Evolutionary conservation across 345 rosid genomes (phyloP).

Genomic region (Crucihimalaya himalaica): DNA sequence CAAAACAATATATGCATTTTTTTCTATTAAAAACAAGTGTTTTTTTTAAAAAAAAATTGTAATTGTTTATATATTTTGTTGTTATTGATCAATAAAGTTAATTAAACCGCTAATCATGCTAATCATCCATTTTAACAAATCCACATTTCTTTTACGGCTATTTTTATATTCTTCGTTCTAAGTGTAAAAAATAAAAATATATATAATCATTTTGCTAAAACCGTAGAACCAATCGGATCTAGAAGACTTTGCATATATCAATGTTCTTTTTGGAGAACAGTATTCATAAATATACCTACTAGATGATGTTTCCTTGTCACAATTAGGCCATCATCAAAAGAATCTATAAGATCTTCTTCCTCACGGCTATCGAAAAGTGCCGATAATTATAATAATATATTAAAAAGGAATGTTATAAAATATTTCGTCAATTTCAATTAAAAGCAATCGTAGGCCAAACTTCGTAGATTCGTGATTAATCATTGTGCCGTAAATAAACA

Average conservation of each 20-base stretch:
- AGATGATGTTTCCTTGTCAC: constrained; percentile 34
- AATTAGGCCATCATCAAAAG: constrained; percentile 35
- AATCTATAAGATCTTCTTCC: constrained; percentile 37
- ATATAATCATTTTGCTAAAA: not conserved
- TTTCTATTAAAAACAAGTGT: not conserved
- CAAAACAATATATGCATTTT: not conserved
- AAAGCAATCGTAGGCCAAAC: constrained; percentile 18
- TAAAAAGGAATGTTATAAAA: not conserved
- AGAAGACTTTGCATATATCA: not conserved
- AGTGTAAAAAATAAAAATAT: not conserved
- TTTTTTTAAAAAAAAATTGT: too few relatives aligned
- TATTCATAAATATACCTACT: constrained; percentile 3
- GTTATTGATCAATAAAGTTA: not conserved
- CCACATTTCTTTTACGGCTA: not conserved
- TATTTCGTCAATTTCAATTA: not conserved
- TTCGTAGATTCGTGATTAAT: constrained; percentile 39
- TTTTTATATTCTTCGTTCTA: not conserved
- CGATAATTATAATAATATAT: constrained; percentile 11
- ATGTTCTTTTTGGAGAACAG: constrained; percentile 4
- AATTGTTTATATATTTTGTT: too few relatives aligned
- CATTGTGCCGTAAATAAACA: constrained; percentile 37
- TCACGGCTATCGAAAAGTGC: constrained; percentile 35
- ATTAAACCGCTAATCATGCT: too few relatives aligned
- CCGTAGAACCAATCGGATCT: not conserved
- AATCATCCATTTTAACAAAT: too few relatives aligned